Conservation (phyloP, 805 yeast species). For the Spathaspora passalidarum region DNA sequence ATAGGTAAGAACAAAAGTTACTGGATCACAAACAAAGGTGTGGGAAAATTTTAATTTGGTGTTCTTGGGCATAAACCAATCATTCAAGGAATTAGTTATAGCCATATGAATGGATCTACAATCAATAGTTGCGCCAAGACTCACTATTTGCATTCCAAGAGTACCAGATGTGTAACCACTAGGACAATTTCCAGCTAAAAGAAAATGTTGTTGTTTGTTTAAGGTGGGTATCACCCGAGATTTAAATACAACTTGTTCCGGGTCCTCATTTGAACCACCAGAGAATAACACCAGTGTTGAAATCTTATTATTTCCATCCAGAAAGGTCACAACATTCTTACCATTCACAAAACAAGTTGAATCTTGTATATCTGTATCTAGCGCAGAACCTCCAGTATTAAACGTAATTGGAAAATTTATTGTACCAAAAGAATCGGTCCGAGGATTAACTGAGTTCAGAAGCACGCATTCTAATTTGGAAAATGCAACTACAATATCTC, state of each 20-base stretch:
- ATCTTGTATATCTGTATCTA: slow-evolving; percentile 14
- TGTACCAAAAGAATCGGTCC: slow-evolving; percentile 16
- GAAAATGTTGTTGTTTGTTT: slow-evolving; percentile 10
- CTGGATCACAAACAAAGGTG: slow-evolving; percentile 15
- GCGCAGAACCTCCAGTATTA: slow-evolving; percentile 16
- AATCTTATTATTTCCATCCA: slow-evolving; percentile 15
- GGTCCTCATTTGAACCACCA: slow-evolving; percentile 6
- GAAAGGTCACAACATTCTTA: slow-evolving; percentile 15
- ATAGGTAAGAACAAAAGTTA: slow-evolving; percentile 11
- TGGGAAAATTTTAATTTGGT: neutral
- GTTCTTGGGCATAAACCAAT: slow-evolving; percentile 17
- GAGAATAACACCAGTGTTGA: slow-evolving; percentile 10
- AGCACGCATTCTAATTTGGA: slow-evolving; percentile 18
- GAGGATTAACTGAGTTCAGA: slow-evolving; percentile 10
- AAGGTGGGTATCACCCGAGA: slow-evolving; percentile 13
- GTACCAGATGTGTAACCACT: slow-evolving; percentile 20
- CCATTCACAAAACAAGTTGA: slow-evolving; percentile 18
- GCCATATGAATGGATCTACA: slow-evolving; percentile 19
- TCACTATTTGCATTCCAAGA: slow-evolving; percentile 17
- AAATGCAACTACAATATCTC: slow-evolving; percentile 14
- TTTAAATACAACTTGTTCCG: neutral
- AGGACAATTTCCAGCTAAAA: slow-evolving; percentile 15
- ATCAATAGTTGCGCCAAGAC: slow-evolving; percentile 12
- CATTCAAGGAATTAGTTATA: slow-evolving; percentile 20
- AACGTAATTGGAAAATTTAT: slow-evolving; percentile 21